Evolutionary conservation across 768 basidiomycete species (phyloP).

Genomic region (Tricholoma saponaceum): DNA sequence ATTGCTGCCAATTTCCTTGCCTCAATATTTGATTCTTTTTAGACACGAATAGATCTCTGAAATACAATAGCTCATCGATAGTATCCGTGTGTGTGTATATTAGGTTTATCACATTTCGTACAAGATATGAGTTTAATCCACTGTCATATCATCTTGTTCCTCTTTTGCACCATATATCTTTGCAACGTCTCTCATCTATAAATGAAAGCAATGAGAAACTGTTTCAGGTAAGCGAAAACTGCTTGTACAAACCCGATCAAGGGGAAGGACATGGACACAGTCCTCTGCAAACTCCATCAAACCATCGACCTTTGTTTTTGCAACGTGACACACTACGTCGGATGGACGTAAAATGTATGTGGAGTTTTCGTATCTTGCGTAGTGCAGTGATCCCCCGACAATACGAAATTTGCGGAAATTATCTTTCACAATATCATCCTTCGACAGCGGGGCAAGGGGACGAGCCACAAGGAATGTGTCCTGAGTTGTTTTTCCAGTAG

Average conservation of each 20-base stretch:
- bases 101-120: too few relatives aligned
- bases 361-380: neutral
- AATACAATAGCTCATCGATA: too few relatives aligned
- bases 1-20: too few relatives aligned
- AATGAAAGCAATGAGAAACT: too few relatives aligned
- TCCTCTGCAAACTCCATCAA: neutral
- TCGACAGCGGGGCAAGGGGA: neutral
- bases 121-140: too few relatives aligned
- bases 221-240: too few relatives aligned
- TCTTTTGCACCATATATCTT: too few relatives aligned
- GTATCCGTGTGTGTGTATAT: too few relatives aligned
- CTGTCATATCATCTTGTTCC: too few relatives aligned
- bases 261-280: neutral
- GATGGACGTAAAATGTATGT: neutral
- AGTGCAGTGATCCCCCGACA: neutral
- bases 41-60: too few relatives aligned
- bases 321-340: neutral
- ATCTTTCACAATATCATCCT: neutral
- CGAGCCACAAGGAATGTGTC: neutral
- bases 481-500: neutral
- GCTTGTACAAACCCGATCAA: neutral
- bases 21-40: too few relatives aligned
- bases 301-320: neutral
- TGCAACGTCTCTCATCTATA: too few relatives aligned
- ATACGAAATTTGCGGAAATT: neutral